Base-by-base conservation (phyloP, 164 flowering plant species). In the Magnolia kwangsiensis region DNA sequence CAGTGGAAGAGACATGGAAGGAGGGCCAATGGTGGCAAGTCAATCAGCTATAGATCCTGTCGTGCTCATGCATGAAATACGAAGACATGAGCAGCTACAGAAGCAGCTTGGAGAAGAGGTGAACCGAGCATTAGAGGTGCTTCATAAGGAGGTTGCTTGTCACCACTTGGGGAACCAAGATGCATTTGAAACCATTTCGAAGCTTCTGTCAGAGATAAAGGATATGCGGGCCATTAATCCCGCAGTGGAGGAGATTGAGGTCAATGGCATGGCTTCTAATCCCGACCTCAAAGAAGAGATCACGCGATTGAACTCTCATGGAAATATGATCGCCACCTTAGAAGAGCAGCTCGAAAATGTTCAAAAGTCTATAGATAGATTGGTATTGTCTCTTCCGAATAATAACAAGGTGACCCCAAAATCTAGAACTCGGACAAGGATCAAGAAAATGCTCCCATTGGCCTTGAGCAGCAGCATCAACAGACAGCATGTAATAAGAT, bases 251-350 rank as follows among this genome's bases (percentile, higher is more conserved):
- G 91, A 85, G 63, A 11, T 11, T 55, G 13, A 55, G 61, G 88
- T 89, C 74, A 86, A 84, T 64, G 19, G 10, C 18, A 88, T 83
- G 79, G 91, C 92, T 81, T 91, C 90, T 27, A 86, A 93, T 80
- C 92, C 98, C 23, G 94, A 91, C 73, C 91, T 96, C n/a, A 94
- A 94, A 82, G 98, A 96, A n/a, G 99, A 96, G 87, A 94, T 96
- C 74, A 92, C 97, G 27, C 89, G 95, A 78, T 97, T 96, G 82
- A 97, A 94, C 77, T 89, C 97, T 72, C 99, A 96, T 69, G 99
- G 99, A 50, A 90, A 89, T 83, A 91, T 90, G 21, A 96, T 96
- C 77, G 97, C 97, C 10, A 79, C 87, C 81, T 94, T 96, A 50
- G 99, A 96, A 81, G 96, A 88, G 82, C 95, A 96, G 85, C 97